Percentiles rank a stretch among this genome's conserved stretches.
Conservation (phyloP, 257 asterid genomes). For the Handroanthus guayacan region DNA sequence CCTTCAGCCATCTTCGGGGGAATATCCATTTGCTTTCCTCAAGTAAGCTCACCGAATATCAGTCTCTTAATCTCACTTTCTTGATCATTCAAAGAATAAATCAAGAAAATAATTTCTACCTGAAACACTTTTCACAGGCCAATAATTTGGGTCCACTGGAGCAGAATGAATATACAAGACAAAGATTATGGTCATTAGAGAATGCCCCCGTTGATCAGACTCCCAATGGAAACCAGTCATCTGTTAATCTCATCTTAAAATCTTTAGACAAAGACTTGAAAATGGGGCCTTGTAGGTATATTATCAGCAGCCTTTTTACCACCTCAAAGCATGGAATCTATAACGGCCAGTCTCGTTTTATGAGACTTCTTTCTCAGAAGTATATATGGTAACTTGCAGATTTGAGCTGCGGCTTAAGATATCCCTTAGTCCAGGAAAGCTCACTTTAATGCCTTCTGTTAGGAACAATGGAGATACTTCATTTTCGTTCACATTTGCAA, state of each 20-base stretch:
- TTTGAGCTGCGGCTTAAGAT: constrained; percentile 63
- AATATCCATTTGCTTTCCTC: constrained; percentile 60
- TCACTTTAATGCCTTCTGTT: constrained; percentile 59
- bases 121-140: constrained; percentile 14
- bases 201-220: constrained; percentile 48
- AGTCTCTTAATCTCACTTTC: neutral
- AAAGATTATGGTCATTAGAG: constrained; percentile 61
- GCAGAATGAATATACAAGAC: constrained; percentile 54
- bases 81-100: neutral
- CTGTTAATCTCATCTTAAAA: constrained; percentile 57
- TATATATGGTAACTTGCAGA: constrained; percentile 38
- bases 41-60: constrained; percentile 43
- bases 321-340: no score
- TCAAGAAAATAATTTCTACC: neutral
- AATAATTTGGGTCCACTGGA: constrained; percentile 49
- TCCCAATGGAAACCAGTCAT: constrained; percentile 46
- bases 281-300: constrained; percentile 57
- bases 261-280: constrained; percentile 59
- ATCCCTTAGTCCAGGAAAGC: constrained; percentile 55
- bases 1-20: constrained; percentile 55
- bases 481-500: constrained; percentile 54
- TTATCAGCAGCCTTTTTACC: neutral
- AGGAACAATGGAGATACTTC: constrained; percentile 59
- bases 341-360: neutral
- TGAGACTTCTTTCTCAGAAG: neutral